phyloP scores from a whole-genome alignment of 2,329 filamentous ascomycete species.

The Pseudonectria buxi region DNA sequence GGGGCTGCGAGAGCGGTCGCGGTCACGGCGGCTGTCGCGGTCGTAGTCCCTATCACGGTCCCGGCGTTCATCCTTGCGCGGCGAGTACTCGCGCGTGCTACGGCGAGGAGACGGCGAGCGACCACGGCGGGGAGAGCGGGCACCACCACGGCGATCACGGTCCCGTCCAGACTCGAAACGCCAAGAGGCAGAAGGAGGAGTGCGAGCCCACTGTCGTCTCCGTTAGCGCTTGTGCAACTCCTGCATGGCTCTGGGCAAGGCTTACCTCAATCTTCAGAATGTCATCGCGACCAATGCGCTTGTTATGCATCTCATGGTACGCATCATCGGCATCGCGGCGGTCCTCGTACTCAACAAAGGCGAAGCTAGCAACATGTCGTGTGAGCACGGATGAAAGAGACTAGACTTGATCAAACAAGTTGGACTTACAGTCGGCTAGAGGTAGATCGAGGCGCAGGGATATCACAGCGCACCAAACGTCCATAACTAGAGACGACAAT shows the following conservation, averaged over 20 bases:
- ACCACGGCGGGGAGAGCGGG: slow-evolving; percentile 58
- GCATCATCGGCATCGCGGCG: slow-evolving; percentile 97
- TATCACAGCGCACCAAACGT: slow-evolving; percentile 95
- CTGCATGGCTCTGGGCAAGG: background rate
- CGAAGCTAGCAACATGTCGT: slow-evolving; percentile 56
- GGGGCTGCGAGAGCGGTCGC: slow-evolving; percentile 69
- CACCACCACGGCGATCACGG: slow-evolving; percentile 54
- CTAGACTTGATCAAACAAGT: background rate
- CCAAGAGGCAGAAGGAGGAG: slow-evolving; percentile 96
- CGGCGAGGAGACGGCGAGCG: slow-evolving; percentile 75
- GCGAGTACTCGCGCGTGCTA: slow-evolving; percentile 72
- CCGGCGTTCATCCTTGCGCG: slow-evolving; percentile 67
- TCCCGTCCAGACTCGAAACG: slow-evolving; percentile 90
- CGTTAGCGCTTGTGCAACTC: background rate
- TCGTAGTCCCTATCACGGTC: slow-evolving; percentile 68
- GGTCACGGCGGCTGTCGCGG: slow-evolving; percentile 66
- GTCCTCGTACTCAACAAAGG: slow-evolving; percentile 98
- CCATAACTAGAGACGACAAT: slow-evolving; percentile 64
- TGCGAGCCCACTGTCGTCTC: slow-evolving; percentile 78
- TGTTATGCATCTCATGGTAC: slow-evolving; percentile 99
- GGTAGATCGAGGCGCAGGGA: slow-evolving; percentile 89
- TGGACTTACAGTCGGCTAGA: slow-evolving; percentile 85
- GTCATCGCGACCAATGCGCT: slow-evolving; percentile 93
- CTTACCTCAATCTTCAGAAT: slow-evolving; percentile 93
- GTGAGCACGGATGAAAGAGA: slow-evolving; percentile 6